A percentile compares a stretch with the other conserved stretches of the same genome.
Evolutionary conservation across 768 basidiomycete genomes (phyloP).

Genomic region (Hirschioporus abietinus): DNA sequence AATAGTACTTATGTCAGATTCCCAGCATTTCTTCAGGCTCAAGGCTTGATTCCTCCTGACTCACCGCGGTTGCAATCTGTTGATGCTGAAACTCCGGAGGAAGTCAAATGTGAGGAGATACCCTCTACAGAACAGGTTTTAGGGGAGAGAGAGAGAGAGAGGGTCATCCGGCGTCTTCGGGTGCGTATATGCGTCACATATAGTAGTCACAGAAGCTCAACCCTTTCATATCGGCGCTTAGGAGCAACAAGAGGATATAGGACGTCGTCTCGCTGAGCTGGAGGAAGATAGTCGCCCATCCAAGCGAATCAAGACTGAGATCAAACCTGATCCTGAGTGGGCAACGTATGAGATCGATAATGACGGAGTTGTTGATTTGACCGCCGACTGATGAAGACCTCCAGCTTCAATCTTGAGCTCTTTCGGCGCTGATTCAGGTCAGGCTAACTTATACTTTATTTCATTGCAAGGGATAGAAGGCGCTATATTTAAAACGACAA

Average conservation of each 20-base stretch:
- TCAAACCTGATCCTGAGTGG: background rate
- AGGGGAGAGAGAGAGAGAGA: background rate
- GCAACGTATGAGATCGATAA: background rate
- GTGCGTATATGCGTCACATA: background rate
- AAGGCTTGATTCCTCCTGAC: background rate
- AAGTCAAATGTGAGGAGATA: background rate
- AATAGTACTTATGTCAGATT: background rate
- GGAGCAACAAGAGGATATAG: background rate
- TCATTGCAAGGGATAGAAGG: too few relatives aligned
- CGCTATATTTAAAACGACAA: too few relatives aligned
- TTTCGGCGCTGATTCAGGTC: too few relatives aligned
- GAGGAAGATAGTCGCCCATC: background rate
- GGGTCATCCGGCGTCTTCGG: background rate
- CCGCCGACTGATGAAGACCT: background rate
- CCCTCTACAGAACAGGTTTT: background rate
- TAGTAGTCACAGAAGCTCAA: too few relatives aligned
- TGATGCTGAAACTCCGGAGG: background rate
- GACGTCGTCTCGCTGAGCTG: background rate
- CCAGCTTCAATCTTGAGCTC: too few relatives aligned
- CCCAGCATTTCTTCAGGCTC: background rate
- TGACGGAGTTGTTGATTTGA: background rate
- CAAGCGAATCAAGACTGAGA: background rate
- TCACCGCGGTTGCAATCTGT: background rate
- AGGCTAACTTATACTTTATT: too few relatives aligned
- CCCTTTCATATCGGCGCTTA: background rate